These are phyloP conservation scores for Podaxis rugospora DNA, from an alignment of 768 basidiomycete species.

Conservation along the genomic window DNA sequence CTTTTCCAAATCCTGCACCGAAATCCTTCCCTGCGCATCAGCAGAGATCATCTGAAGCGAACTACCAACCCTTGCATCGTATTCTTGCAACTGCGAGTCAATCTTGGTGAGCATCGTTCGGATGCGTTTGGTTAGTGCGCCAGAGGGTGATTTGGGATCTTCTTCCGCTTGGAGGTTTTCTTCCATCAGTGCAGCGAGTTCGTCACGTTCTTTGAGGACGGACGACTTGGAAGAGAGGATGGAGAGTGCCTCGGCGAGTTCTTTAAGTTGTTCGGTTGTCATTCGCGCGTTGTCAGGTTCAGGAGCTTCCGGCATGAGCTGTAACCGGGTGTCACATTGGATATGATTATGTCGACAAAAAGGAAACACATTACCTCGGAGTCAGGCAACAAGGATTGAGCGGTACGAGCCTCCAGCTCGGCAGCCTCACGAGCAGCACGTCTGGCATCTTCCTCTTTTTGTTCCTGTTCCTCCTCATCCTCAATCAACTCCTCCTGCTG, in stretches of 20 bases:
- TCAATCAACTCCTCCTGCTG: constrained; percentile 99
- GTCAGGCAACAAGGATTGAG: constrained; percentile 81
- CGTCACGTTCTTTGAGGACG: constrained; percentile 93
- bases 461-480: constrained; percentile 97
- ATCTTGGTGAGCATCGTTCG: constrained; percentile 94
- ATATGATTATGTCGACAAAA: neutral
- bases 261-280: constrained; percentile 94
- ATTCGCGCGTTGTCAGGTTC: constrained; percentile 82
- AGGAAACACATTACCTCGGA: constrained; percentile 58
- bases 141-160: constrained; percentile 77
- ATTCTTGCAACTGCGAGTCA: constrained; percentile 86
- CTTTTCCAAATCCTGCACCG: constrained; percentile 83
- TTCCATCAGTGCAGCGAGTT: constrained; percentile 87
- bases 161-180: constrained; percentile 90
- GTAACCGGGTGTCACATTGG: neutral
- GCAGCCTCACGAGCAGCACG: constrained; percentile 78
- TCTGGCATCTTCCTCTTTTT: constrained; percentile 90
- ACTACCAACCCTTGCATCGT: constrained; percentile 82
- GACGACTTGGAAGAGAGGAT: constrained; percentile 91
- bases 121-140: constrained; percentile 92
- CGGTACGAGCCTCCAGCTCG: constrained; percentile 74
- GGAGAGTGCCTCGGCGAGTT: constrained; percentile 87
- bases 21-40: constrained; percentile 84
- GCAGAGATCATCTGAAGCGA: constrained; percentile 84
- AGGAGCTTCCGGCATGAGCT: constrained; percentile 61